These are phyloP conservation scores for Xylariales sp. DNA, from an alignment of 2,329 filamentous ascomycete genomes.

Conservation along the genomic window DNA sequence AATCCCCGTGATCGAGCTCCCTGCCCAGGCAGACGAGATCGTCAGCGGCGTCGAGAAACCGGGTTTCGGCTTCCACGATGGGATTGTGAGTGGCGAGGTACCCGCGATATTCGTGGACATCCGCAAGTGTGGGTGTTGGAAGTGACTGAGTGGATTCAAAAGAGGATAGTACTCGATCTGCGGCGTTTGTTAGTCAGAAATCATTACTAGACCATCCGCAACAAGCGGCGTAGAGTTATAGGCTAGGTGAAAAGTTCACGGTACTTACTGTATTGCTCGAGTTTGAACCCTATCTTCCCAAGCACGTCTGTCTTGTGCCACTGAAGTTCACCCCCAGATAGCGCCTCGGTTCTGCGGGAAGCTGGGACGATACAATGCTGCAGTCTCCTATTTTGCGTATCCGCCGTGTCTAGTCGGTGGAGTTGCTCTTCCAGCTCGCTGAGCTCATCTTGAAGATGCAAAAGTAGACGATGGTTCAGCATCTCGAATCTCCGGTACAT, in stretches of 20 bases:
- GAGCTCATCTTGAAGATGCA: slow-evolving; percentile 84
- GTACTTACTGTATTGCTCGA: slow-evolving; percentile 62
- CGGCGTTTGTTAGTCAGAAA: not conserved
- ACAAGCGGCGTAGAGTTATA: not conserved
- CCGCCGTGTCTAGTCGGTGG: slow-evolving; percentile 58
- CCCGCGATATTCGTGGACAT: slow-evolving; percentile 44
- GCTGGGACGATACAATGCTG: slow-evolving; percentile 47
- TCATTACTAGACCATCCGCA: not conserved
- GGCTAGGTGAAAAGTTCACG: not conserved
- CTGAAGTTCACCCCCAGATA: slow-evolving; percentile 52
- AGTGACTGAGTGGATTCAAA: slow-evolving; percentile 50
- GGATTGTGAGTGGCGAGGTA: slow-evolving; percentile 52
- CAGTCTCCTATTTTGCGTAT: slow-evolving; percentile 42
- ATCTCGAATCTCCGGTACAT: slow-evolving; percentile 81
- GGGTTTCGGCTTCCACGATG: slow-evolving; percentile 54
- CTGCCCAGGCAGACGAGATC: slow-evolving; percentile 47
- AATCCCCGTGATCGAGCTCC: slow-evolving; percentile 3
- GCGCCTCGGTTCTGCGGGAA: slow-evolving; percentile 53
- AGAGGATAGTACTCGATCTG: slow-evolving; percentile 56
- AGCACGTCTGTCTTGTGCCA: slow-evolving; percentile 57
- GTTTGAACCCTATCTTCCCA: slow-evolving; percentile 59
- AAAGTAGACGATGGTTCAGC: slow-evolving; percentile 75
- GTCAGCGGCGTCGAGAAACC: slow-evolving; percentile 50
- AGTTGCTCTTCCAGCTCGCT: slow-evolving; percentile 77
- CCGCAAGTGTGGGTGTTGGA: slow-evolving; percentile 40